Evolutionary conservation across 163 green algal genomes (phyloP).

Genomic region (Scenedesmus sp.): DNA sequence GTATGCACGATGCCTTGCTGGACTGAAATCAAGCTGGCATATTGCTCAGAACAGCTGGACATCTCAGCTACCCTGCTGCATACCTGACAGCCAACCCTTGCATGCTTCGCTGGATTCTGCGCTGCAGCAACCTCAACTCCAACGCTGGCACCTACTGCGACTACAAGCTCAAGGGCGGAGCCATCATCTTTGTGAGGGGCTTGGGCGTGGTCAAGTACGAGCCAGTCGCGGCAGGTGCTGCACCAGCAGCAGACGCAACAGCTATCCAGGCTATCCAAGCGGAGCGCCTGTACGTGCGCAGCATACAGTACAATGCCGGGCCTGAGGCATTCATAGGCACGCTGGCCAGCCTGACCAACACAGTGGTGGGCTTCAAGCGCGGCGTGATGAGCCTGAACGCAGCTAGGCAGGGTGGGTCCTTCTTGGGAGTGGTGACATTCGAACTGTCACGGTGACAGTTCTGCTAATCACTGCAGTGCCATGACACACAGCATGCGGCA

Average conservation of each 20-base stretch:
- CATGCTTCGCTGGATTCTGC: not conserved
- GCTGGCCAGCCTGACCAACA: not conserved
- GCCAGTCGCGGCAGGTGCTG: not conserved
- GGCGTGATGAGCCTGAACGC: not conserved
- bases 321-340: not conserved
- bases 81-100: not conserved
- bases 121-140: conserved; percentile 37
- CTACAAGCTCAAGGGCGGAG: conserved; percentile 4
- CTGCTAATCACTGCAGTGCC: no score
- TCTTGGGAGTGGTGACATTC: not conserved
- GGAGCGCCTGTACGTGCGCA: not conserved
- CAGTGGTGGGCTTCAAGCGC: not conserved
- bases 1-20: no score
- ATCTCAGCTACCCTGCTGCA: no score
- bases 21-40: no score
- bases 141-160: conserved; percentile 40
- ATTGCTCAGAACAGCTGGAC: no score
- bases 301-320: not conserved
- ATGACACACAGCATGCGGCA: no score
- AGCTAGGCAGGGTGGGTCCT: not conserved
- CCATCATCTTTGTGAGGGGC: not conserved
- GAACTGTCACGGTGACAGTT: not conserved
- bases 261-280: not conserved
- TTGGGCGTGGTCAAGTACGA: not conserved
- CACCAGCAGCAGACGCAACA: not conserved